Conservation (phyloP, 2,329 filamentous ascomycete genomes). For the Cyclaneusma minus region DNA sequence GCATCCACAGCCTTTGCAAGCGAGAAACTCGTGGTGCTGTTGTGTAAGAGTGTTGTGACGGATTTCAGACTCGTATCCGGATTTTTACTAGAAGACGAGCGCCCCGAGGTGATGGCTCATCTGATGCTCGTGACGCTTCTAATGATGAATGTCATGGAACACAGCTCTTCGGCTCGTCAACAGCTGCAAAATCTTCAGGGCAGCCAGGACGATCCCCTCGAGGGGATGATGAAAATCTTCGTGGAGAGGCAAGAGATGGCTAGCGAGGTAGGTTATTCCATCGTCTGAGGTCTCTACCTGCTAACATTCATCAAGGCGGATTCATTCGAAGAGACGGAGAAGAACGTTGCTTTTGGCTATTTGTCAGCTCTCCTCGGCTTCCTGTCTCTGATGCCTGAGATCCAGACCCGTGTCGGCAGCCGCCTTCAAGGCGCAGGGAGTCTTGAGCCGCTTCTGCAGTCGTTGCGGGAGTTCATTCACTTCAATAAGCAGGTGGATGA, state of each 20-base stretch:
- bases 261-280: constrained; percentile 42
- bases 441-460: constrained; percentile 33
- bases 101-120: constrained; percentile 43
- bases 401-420: constrained; percentile 25
- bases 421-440: constrained; percentile 29
- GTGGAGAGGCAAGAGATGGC: constrained; percentile 49
- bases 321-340: constrained; percentile 57
- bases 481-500: constrained; percentile 44
- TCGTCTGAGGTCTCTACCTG: background rate
- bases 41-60: constrained; percentile 33
- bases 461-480: constrained; percentile 44
- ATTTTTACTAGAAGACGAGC: constrained; percentile 31
- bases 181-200: constrained; percentile 24
- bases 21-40: constrained; percentile 32
- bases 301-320: constrained; percentile 34
- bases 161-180: constrained; percentile 46
- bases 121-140: constrained; percentile 67
- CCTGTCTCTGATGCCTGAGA: constrained; percentile 43
- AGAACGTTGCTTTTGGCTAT: constrained; percentile 77
- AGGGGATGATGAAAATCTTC: constrained; percentile 48
- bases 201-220: constrained; percentile 30
- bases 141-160: constrained; percentile 78
- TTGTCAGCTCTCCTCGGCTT: constrained; percentile 73
- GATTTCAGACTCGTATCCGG: constrained; percentile 32
- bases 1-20: constrained; percentile 56